Conservation (phyloP, 768 basidiomycete genomes). For the Pisolithus sp. region DNA sequence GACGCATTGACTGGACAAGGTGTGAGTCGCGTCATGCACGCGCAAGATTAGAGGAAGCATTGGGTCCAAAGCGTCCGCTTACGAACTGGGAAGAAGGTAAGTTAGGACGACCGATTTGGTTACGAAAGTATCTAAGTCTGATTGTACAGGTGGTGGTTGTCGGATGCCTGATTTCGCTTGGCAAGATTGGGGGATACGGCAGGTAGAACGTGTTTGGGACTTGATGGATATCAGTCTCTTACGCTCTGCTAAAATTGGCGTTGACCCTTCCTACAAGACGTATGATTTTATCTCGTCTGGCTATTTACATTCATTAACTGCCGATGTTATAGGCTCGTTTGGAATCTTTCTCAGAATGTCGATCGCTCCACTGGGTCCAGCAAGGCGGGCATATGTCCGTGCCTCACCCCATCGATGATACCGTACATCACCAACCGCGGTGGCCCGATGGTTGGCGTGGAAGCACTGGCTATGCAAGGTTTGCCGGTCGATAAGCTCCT, state of each 20-base stretch:
- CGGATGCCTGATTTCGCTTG: conserved; percentile 86
- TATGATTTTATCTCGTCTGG: conserved; percentile 35
- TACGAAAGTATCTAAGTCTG: neutral
- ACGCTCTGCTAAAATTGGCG: conserved; percentile 70
- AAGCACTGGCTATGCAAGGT: conserved; percentile 91
- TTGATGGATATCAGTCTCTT: conserved; percentile 88
- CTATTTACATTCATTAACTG: neutral
- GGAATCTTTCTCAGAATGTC: conserved; percentile 97
- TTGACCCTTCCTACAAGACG: conserved; percentile 89
- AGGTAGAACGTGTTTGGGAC: conserved; percentile 94
- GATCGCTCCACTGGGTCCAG: conserved; percentile 82
- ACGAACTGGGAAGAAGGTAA: conserved; percentile 91
- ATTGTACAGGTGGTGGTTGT: conserved; percentile 61
- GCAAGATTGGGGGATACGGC: conserved; percentile 89
- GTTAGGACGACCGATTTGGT: conserved; percentile 9
- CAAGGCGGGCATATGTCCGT: conserved; percentile 82
- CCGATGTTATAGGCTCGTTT: conserved; percentile 56
- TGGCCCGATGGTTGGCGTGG: conserved; percentile 90
- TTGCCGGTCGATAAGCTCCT: conserved; percentile 88
- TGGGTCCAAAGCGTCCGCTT: conserved; percentile 79
- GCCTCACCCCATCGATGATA: conserved; percentile 95
- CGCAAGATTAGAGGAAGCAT: conserved; percentile 72
- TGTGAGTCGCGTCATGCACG: conserved; percentile 91
- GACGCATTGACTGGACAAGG: conserved; percentile 83
- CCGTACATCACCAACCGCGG: conserved; percentile 94